Base-by-base conservation (phyloP, 805 yeast species). In the Teunomyces pallodes region DNA sequence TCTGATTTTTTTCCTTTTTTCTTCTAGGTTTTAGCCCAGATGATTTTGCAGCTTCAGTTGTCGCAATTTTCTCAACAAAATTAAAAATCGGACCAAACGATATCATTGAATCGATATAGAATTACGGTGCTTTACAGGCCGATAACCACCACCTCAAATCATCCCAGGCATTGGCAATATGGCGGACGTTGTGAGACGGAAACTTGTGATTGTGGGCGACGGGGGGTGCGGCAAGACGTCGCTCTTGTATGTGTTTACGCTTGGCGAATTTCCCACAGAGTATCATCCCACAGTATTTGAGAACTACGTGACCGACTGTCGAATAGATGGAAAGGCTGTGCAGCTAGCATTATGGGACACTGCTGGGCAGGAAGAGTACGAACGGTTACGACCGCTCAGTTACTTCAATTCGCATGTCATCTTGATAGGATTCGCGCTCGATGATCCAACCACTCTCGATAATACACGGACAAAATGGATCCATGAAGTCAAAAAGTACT, bases 211-310 rank as follows among this genome's bases (percentile, higher is more conserved):
- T 40, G 94, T 90, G 9, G 97, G 97, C 20, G 97, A 90, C 67
- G 96, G 97, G 5, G 96, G 96, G 1, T 89, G 96, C 66, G 97
- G 97, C 9, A 90, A 90, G 67, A 90, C 97, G 0, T 90, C 96
- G 1, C 71, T 90, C 33, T 72, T 90, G n/a, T 87, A 89, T 59
- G 97, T 90, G 16, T 91, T 91, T 70, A 89, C 97, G 0, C 66
- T 90, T 30, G 97, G 97, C 0, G 95, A 89, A 62, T 91, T 91
- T 60, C 97, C 97, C 0, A 84, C 91, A 38, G 96, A 87, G 60
- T 86, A 90, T 65, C 95, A 88, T 56, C 97, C 97, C 2, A 90
- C 97, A 0, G 96, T 90, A 5, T 90, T 91, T 65, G 97, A 90
- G 58, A 90, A 91, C 65, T 90, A 91, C 64, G 96, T 90, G 12